These are phyloP conservation scores for Glebionis coronaria DNA, from an alignment of 129 eudicot species.

Conservation along the genomic window DNA sequence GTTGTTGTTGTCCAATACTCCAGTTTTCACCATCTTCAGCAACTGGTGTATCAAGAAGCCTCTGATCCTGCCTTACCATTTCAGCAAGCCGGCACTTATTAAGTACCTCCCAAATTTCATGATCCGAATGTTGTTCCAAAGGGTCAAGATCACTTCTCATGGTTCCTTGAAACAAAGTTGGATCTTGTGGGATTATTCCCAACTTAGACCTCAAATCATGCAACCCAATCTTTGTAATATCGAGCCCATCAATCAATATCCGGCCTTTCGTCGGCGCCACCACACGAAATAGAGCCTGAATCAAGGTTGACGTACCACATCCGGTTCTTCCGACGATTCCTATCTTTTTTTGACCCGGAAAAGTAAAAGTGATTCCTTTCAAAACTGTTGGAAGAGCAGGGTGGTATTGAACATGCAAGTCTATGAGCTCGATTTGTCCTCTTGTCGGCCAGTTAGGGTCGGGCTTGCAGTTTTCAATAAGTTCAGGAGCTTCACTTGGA, in stretches of 20 bases:
- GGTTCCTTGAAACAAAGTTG: slow-evolving; percentile 94
- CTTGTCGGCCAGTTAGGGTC: no score
- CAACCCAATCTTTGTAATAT: slow-evolving; percentile 67
- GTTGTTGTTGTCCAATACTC: slow-evolving; percentile 95
- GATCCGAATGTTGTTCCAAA: slow-evolving; percentile 60
- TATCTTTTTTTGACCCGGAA: slow-evolving; percentile 57
- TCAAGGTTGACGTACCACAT: slow-evolving; percentile 95
- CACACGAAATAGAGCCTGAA: slow-evolving; percentile 91
- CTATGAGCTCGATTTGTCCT: no score
- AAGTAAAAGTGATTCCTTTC: slow-evolving; percentile 74
- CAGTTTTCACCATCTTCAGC: slow-evolving; percentile 93
- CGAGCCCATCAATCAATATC: slow-evolving; percentile 77
- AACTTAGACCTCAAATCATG: slow-evolving; percentile 88
- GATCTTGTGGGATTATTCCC: no score
- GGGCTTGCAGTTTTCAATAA: no score
- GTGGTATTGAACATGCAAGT: no score
- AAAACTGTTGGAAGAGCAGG: slow-evolving; percentile 73
- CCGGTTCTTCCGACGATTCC: no score
- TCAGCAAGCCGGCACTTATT: slow-evolving; percentile 67
- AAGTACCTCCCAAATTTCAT: no score
- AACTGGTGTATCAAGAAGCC: slow-evolving; percentile 87
- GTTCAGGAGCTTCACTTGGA: slow-evolving; percentile 77
- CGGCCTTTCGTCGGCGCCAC: slow-evolving; percentile 73
- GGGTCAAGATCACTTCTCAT: slow-evolving; percentile 89
- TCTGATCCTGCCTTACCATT: slow-evolving; percentile 53